These are phyloP conservation scores for Barnettozyma hawaiiensis DNA, from an alignment of 1,139 yeast species.

Conservation along the genomic window DNA sequence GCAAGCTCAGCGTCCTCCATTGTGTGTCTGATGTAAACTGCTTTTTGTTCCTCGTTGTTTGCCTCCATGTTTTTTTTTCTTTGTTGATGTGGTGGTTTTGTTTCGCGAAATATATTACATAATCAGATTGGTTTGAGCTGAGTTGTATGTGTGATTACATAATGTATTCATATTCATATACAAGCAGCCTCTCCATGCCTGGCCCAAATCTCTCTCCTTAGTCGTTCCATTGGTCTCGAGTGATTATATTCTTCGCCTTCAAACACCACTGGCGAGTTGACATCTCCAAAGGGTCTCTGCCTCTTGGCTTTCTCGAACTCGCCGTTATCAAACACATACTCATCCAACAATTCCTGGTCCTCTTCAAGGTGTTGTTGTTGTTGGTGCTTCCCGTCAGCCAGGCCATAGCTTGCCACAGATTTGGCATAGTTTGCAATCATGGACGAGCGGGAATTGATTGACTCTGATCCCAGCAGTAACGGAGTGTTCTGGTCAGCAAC, in stretches of 20 bases:
- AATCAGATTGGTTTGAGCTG: too few species aligned
- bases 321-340: slow-evolving; percentile 37
- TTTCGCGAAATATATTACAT: too few species aligned
- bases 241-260: slow-evolving; percentile 38
- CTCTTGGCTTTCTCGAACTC: slow-evolving; percentile 38
- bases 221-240: slow-evolving; percentile 28
- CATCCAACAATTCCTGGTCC: slow-evolving; percentile 21
- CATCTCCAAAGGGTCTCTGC: slow-evolving; percentile 46
- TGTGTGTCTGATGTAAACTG: background rate
- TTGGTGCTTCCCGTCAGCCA: background rate
- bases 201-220: slow-evolving; percentile 28
- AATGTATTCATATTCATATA: background rate
- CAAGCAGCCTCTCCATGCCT: slow-evolving; percentile 12
- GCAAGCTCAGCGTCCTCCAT: slow-evolving; percentile 66
- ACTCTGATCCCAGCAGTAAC: slow-evolving; percentile 5
- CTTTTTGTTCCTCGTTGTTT: background rate
- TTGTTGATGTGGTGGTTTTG: background rate
- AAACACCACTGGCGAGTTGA: slow-evolving; percentile 53
- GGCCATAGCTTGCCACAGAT: slow-evolving; percentile 5
- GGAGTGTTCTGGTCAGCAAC: slow-evolving; percentile 7
- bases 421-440: slow-evolving; percentile 9
- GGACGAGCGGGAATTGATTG: slow-evolving; percentile 6
- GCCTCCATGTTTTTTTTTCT: background rate
- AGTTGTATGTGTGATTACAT: too few species aligned
- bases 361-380: slow-evolving; percentile 11